Conservation (phyloP, 2,329 filamentous ascomycete genomes). For the Stachybotrys echinatus region DNA sequence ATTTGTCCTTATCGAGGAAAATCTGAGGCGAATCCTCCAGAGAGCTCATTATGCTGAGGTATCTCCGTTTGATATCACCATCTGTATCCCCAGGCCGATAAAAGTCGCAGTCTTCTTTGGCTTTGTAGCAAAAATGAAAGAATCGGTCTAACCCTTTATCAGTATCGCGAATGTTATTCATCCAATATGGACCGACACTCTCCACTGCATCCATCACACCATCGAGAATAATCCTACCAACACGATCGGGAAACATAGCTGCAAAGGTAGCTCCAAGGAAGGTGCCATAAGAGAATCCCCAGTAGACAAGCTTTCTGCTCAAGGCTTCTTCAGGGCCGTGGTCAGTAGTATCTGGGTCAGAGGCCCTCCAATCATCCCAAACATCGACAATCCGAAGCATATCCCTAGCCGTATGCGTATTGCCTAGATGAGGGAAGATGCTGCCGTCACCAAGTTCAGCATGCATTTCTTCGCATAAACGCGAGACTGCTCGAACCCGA, state of each 20-base stretch:
- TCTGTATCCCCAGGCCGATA: background rate
- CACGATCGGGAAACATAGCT: slow-evolving; percentile 13
- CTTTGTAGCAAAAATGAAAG: slow-evolving; percentile 28
- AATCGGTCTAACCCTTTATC: slow-evolving; percentile 27
- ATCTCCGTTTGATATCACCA: background rate
- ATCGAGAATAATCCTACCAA: slow-evolving; percentile 13
- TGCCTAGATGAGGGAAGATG: slow-evolving; percentile 18
- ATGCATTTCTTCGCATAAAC: slow-evolving; percentile 14
- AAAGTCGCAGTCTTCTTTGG: background rate
- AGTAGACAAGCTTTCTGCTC: slow-evolving; percentile 20
- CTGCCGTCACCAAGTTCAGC: slow-evolving; percentile 10
- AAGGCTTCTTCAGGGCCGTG: slow-evolving; percentile 21
- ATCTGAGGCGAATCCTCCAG: no score
- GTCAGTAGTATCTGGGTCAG: background rate
- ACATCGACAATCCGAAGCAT: slow-evolving; percentile 32
- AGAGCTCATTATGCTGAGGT: background rate
- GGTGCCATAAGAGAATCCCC: slow-evolving; percentile 19
- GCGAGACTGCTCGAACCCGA: background rate
- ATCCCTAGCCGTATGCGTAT: slow-evolving; percentile 29
- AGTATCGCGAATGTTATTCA: slow-evolving; percentile 29
- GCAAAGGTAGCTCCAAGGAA: slow-evolving; percentile 12
- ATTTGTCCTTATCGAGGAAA: background rate
- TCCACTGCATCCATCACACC: slow-evolving; percentile 7
- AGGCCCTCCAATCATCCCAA: background rate
- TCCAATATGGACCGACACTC: slow-evolving; percentile 19